phyloP scores from a whole-genome alignment of 2,329 filamentous ascomycete genomes.

The Esteya vermicola region DNA sequence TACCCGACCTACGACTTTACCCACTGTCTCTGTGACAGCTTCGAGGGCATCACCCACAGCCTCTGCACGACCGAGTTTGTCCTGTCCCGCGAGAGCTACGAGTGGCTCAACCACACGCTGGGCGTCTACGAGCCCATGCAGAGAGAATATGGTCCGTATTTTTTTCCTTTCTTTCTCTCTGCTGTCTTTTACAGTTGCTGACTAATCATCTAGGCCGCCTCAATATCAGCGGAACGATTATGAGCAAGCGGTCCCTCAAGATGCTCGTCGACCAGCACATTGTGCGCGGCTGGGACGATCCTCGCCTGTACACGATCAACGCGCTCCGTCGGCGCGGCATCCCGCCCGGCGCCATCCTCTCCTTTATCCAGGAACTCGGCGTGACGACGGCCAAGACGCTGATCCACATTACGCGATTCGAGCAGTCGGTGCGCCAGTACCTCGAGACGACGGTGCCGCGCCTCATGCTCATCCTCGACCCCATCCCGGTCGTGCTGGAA shows the following conservation, averaged over 20 bases:
- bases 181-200: no score
- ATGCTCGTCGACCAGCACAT: slow-evolving; percentile 64
- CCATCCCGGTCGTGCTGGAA: slow-evolving; percentile 68
- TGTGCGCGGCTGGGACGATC: slow-evolving; percentile 84
- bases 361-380: slow-evolving; percentile 82
- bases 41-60: slow-evolving; percentile 83
- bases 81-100: slow-evolving; percentile 72
- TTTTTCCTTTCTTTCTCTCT: not conserved
- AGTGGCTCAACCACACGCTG: slow-evolving; percentile 70
- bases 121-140: slow-evolving; percentile 89
- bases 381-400: slow-evolving; percentile 71
- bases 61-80: slow-evolving; percentile 85
- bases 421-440: slow-evolving; percentile 72
- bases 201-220: slow-evolving; percentile 20
- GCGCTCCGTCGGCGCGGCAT: slow-evolving; percentile 72
- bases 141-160: slow-evolving; percentile 49
- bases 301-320: slow-evolving; percentile 76
- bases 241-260: slow-evolving; percentile 74
- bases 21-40: slow-evolving; percentile 81
- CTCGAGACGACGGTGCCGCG: slow-evolving; percentile 79
- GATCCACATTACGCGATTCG: slow-evolving; percentile 72
- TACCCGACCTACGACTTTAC: slow-evolving; percentile 93
- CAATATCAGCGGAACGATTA: slow-evolving; percentile 70
- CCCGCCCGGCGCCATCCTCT: slow-evolving; percentile 74
- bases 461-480: slow-evolving; percentile 80